phyloP scores from a whole-genome alignment of 208 protist species.

The Trypanosoma conorhini region DNA sequence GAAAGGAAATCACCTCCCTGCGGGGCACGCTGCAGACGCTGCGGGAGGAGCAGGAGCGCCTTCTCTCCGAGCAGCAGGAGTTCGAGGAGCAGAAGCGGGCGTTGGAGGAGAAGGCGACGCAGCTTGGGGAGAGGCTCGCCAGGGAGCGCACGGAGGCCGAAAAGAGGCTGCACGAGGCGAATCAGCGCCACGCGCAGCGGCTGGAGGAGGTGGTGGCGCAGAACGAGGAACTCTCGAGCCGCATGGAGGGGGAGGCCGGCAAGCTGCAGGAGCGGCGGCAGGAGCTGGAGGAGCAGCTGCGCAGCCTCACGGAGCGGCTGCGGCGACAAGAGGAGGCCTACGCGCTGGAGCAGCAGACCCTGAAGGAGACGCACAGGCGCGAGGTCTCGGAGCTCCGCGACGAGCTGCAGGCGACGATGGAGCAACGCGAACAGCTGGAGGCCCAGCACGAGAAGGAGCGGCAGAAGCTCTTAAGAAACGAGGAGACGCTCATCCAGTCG shows the following conservation, averaged over 20 bases:
- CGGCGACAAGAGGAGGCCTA: conserved; percentile 49
- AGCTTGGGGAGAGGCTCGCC: conserved; percentile 12
- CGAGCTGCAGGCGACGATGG: conserved; percentile 39
- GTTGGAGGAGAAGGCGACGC: conserved; percentile 36
- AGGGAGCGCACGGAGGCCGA: conserved; percentile 46
- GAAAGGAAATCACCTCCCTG: conserved; percentile 76
- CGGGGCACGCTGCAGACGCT: conserved; percentile 51
- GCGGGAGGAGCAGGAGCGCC: conserved; percentile 45
- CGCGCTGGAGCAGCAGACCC: conserved; percentile 35
- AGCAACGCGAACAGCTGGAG: conserved; percentile 36
- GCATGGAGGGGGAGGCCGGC: conserved; percentile 28
- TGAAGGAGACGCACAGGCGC: conserved; percentile 51
- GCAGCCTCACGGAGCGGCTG: conserved; percentile 42
- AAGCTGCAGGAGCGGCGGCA: conserved; percentile 41
- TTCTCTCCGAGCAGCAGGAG: conserved; percentile 35
- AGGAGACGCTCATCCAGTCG: conserved; percentile 47
- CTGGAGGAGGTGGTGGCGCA: conserved; percentile 49
- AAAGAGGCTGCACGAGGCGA: conserved; percentile 45
- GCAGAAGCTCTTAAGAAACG: conserved; percentile 42
- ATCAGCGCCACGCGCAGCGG: conserved; percentile 39
- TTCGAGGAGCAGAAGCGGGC: conserved; percentile 43
- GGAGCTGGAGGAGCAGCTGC: conserved; percentile 59
- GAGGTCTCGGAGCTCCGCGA: conserved; percentile 47
- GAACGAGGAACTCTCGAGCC: conserved; percentile 41
- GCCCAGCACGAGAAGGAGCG: conserved; percentile 27